Evolutionary conservation across 2,329 filamentous ascomycete genomes (phyloP).

Genomic region (Ophioceras dolichostomum): DNA sequence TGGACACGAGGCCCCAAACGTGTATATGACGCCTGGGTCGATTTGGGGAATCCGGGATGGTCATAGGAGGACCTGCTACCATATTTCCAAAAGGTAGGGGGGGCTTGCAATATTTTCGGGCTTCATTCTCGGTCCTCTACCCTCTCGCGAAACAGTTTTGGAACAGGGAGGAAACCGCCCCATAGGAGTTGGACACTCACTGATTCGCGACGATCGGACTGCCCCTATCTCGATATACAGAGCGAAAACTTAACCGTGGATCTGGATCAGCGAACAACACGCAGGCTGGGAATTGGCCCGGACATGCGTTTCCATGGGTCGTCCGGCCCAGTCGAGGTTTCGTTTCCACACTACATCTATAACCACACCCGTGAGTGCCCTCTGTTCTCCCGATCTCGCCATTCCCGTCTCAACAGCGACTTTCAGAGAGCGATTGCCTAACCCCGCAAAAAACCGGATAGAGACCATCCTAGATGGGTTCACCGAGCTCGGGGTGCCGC

Average conservation of each 20-base stretch:
- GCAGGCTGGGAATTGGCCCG: not conserved
- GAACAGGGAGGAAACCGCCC: no score
- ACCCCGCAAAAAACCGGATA: no score
- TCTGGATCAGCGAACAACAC: not conserved
- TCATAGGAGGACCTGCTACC: conserved; percentile 24
- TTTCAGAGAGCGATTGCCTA: not conserved
- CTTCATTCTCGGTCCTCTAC: no score
- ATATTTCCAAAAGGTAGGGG: conserved; percentile 10
- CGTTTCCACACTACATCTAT: not conserved
- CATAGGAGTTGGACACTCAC: no score
- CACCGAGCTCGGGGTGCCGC: not conserved
- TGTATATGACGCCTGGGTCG: conserved; percentile 22
- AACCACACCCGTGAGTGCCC: not conserved
- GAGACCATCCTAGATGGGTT: not conserved
- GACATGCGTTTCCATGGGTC: not conserved
- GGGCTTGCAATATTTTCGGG: conserved; percentile 20
- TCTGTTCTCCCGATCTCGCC: not conserved
- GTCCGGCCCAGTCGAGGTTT: not conserved
- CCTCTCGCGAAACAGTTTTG: no score
- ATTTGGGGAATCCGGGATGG: conserved; percentile 44
- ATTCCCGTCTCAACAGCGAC: not conserved
- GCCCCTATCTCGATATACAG: no score
- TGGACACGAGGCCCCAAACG: not conserved
- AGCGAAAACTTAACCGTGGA: not conserved
- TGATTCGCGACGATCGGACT: no score